Evolutionary conservation across 2,329 filamentous ascomycete genomes (phyloP), one percentile per base, ranked within the genome.

Genomic region (Colletotrichum liriopes): DNA sequence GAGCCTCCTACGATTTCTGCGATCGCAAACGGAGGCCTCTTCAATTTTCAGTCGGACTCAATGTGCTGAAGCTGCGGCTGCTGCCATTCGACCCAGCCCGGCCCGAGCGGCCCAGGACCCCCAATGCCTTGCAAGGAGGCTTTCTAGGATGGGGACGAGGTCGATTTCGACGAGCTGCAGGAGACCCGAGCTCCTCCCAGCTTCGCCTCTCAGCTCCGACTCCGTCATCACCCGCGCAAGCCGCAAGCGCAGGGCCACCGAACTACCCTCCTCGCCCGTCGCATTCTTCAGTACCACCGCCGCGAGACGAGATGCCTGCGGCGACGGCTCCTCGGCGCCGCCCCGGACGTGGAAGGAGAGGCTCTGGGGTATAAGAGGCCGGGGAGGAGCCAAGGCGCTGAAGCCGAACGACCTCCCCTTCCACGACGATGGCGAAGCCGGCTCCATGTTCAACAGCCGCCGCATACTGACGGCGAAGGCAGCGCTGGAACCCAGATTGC

Each of bases 401-500:
- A 87, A 86, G 73, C 87, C 88, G 18, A 88, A 90, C 74, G 89
- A 91, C 76, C 86, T 91, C 14, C 90, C 91, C 71, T 84, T 75
- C 77, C 86, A 74, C 81, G 90, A 83, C 79, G 90, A 93, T 62
- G 90, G 91, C 70, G 87, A 87, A 51, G 84, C 84, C 29, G 88
- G 89, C 58, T 88, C 88, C 74, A 91, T 92, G 77, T 93, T 93
- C 81, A 92, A 87, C 77, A 86, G 92, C 62, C 92, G 92, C 52
- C 89, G 94, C 52, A 90, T 92, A 55, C 86, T 94, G 77, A 88
- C 91, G 63, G 88, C 91, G 58, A 96, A 96, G 82, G 93, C 94
- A 3, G 92, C 93, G 35, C 92, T 96, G 69, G 95, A 98, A 81
- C 90, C 95, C 39, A 92, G 94, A 72, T 86, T 99, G 76, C 90